These are phyloP conservation scores for Jaenimonas drosophilae DNA, from an alignment of 208 protist species.

Conservation along the genomic window DNA sequence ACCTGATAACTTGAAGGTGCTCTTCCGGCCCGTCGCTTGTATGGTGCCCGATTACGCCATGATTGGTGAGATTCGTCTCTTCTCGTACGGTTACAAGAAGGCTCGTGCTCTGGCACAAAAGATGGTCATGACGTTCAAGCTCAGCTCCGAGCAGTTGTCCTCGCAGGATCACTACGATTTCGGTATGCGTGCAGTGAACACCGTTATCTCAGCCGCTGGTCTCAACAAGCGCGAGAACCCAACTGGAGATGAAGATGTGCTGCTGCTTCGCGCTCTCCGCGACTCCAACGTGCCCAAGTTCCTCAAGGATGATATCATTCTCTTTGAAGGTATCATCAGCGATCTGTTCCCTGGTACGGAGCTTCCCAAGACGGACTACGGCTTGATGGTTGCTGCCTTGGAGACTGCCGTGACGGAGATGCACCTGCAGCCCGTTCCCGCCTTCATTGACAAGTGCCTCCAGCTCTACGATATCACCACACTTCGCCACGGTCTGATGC, in stretches of 20 bases:
- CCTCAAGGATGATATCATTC: slow-evolving; percentile 88
- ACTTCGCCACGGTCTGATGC: slow-evolving; percentile 98
- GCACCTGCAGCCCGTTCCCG: slow-evolving; percentile 82
- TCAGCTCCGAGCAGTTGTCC: slow-evolving; percentile 97
- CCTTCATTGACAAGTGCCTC: slow-evolving; percentile 95
- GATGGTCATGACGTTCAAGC: slow-evolving; percentile 97
- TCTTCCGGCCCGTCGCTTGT: slow-evolving; percentile 97
- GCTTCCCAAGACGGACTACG: slow-evolving; percentile 91
- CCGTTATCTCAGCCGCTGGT: slow-evolving; percentile 97
- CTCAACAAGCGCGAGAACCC: slow-evolving; percentile 91
- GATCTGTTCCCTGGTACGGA: slow-evolving; percentile 97
- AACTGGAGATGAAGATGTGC: slow-evolving; percentile 88
- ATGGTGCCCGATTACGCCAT: slow-evolving; percentile 99
- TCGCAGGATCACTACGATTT: slow-evolving; percentile 99
- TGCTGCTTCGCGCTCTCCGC: slow-evolving; percentile 92
- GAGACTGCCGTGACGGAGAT: slow-evolving; percentile 37
- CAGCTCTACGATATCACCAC: slow-evolving; percentile 98
- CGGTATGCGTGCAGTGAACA: slow-evolving; percentile 99
- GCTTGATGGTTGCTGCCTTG: slow-evolving; percentile 80
- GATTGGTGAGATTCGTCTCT: slow-evolving; percentile 97
- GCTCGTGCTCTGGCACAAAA: slow-evolving; percentile 92
- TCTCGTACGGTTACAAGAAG: slow-evolving; percentile 97
- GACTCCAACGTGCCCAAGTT: slow-evolving; percentile 99
- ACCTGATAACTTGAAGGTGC: slow-evolving; percentile 97
- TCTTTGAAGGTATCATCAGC: slow-evolving; percentile 97